Evolutionary conservation across 2,329 filamentous ascomycete genomes (phyloP).

Genomic region (Arachnomyces sp.): DNA sequence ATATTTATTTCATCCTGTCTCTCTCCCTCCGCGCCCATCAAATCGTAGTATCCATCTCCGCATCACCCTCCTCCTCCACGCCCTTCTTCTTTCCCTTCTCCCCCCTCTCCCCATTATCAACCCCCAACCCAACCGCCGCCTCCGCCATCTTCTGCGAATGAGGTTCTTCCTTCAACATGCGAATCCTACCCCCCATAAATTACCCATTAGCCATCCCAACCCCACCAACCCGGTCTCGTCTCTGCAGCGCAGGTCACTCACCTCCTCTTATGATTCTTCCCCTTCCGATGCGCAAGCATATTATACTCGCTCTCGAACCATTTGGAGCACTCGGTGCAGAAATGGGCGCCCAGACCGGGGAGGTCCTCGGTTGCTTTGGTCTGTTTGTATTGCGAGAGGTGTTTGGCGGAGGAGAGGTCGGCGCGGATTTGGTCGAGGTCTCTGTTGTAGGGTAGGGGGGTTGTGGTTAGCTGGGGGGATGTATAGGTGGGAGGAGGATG

Average conservation of each 20-base stretch:
- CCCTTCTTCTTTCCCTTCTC: too few relatives aligned
- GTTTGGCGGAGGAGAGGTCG: conserved; percentile 69
- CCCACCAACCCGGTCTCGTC: too few relatives aligned
- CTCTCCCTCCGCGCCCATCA: too few relatives aligned
- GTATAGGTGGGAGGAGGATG: conserved; percentile 3
- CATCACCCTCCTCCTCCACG: too few relatives aligned
- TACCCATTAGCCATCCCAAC: background rate
- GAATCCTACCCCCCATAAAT: conserved; percentile 53
- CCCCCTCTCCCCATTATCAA: conserved; percentile 54
- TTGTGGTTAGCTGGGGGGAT: conserved; percentile 30
- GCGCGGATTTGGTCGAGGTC: conserved; percentile 88
- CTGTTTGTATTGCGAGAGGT: conserved; percentile 69
- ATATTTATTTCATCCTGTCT: conserved; percentile 4
- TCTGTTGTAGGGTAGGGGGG: conserved; percentile 48
- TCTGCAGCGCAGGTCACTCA: conserved; percentile 26
- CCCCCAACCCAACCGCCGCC: conserved; percentile 63
- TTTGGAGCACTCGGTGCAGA: conserved; percentile 90
- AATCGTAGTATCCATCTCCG: conserved; percentile 32
- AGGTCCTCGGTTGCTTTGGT: conserved; percentile 78
- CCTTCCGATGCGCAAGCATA: conserved; percentile 65
- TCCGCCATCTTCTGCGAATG: conserved; percentile 82
- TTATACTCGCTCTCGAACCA: conserved; percentile 86
- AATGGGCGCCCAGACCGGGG: conserved; percentile 74
- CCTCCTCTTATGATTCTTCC: conserved; percentile 92
- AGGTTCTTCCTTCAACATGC: conserved; percentile 72